Percentiles rank a stretch among this genome's conserved stretches.
Conservation (phyloP, 441 rosid species). For the Metrosideros polymorpha region DNA sequence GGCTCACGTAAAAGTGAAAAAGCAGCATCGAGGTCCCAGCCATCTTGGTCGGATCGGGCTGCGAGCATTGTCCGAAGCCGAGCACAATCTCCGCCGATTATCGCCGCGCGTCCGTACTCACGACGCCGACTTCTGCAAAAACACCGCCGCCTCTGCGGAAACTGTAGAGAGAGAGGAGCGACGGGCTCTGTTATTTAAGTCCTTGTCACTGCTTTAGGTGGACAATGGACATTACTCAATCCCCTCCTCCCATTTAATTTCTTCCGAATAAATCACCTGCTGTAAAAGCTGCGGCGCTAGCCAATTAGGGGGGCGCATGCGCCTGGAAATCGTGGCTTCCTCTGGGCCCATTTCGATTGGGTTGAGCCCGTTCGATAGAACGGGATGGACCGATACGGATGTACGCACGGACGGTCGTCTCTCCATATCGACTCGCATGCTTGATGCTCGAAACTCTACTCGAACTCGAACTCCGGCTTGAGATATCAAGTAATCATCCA, state of each 20-base stretch:
- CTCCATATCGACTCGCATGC: background rate
- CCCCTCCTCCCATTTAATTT: background rate
- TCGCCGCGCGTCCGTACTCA: background rate
- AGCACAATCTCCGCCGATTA: background rate
- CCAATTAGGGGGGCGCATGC: background rate
- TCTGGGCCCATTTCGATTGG: background rate
- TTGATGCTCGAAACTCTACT: background rate
- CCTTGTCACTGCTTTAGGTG: background rate
- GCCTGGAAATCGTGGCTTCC: background rate
- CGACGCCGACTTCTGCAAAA: background rate
- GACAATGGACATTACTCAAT: background rate
- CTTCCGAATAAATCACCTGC: background rate
- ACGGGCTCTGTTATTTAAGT: background rate
- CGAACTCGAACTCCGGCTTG: fast-evolving
- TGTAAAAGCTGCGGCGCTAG: background rate
- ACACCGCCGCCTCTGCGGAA: background rate
- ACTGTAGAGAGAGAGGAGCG: background rate
- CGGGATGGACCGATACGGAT: background rate
- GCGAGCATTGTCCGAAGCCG: background rate
- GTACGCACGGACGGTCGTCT: too few relatives aligned
- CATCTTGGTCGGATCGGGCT: background rate
- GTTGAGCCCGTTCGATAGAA: background rate
- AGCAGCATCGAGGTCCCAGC: background rate
- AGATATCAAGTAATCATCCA: fast-evolving
- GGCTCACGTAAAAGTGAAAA: background rate